These are phyloP conservation scores for Cercophora sp. DNA, from an alignment of 495 filamentous ascomycete genomes.

Conservation along the genomic window DNA sequence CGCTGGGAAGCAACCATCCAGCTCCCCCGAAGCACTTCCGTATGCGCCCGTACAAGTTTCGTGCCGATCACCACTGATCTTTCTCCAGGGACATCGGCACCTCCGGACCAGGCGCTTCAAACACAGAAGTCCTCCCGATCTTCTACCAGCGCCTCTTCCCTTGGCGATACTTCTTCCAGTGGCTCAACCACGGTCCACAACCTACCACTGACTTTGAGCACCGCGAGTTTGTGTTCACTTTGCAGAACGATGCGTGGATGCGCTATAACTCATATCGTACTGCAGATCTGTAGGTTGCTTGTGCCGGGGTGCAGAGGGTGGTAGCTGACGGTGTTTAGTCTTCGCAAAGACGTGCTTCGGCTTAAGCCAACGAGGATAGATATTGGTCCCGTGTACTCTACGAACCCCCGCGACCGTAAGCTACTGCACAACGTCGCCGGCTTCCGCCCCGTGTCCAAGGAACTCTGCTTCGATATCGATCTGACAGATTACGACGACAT, in stretches of 20 bases:
- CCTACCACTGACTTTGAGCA: constrained; percentile 86
- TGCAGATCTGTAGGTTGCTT: constrained; percentile 65
- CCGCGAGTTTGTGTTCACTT: constrained; percentile 90
- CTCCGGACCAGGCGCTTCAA: constrained; percentile 42
- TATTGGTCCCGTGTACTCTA: constrained; percentile 90
- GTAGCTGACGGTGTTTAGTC: constrained; percentile 38
- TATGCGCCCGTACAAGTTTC: not conserved
- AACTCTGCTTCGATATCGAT: constrained; percentile 98
- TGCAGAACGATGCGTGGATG: constrained; percentile 83
- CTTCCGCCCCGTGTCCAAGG: constrained; percentile 78
- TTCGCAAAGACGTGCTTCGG: constrained; percentile 85
- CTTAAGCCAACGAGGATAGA: constrained; percentile 92
- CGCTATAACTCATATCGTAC: constrained; percentile 89
- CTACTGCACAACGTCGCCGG: constrained; percentile 66
- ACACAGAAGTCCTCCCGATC: constrained; percentile 76
- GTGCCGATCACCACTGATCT: constrained; percentile 11
- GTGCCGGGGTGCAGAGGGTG: not conserved
- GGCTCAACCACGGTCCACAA: constrained; percentile 89
- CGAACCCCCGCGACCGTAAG: constrained; percentile 93
- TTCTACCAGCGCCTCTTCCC: constrained; percentile 97
- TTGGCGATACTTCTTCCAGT: constrained; percentile 93
- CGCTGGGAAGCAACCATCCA: constrained; percentile 22
- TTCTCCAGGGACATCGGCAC: constrained; percentile 12
- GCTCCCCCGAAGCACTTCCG: constrained; percentile 31
- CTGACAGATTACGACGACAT: constrained; percentile 98